phyloP scores from a whole-genome alignment of 2,329 filamentous ascomycete genomes.

The Dactylellina parvicollis region DNA sequence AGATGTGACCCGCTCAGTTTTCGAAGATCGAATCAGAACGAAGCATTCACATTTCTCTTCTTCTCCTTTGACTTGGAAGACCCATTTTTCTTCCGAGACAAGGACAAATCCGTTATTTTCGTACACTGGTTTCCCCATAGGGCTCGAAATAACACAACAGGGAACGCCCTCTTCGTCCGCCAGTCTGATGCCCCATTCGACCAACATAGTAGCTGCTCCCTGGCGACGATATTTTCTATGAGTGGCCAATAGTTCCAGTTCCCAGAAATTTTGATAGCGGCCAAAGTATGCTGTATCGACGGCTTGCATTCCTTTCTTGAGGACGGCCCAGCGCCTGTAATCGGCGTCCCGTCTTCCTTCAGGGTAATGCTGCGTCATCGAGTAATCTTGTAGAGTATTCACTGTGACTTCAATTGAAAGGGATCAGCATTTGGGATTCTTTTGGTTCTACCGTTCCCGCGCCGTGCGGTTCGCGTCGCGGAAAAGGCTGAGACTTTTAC shows the following conservation, averaged over 20 bases:
- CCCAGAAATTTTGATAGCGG: slow-evolving; percentile 47
- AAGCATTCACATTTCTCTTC: slow-evolving; percentile 52
- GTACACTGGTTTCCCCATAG: slow-evolving; percentile 47
- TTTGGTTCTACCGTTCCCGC: background rate
- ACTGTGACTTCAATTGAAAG: slow-evolving; percentile 40
- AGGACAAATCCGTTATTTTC: slow-evolving; percentile 51
- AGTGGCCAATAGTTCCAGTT: slow-evolving; percentile 38
- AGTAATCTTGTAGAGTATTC: slow-evolving; percentile 50
- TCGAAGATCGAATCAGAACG: slow-evolving; percentile 48
- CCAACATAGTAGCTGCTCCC: slow-evolving; percentile 45
- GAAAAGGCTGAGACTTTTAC: background rate
- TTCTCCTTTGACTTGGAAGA: slow-evolving; percentile 51
- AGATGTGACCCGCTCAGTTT: slow-evolving; percentile 39
- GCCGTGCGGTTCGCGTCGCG: background rate
- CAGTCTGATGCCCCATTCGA: slow-evolving; percentile 45
- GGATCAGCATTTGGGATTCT: slow-evolving; percentile 28
- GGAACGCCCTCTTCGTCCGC: slow-evolving; percentile 52
- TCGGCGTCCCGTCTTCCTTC: slow-evolving; percentile 47
- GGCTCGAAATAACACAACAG: slow-evolving; percentile 49
- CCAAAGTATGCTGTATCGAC: slow-evolving; percentile 43
- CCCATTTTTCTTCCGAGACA: slow-evolving; percentile 46
- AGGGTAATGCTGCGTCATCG: slow-evolving; percentile 48
- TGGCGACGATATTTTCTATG: slow-evolving; percentile 49
- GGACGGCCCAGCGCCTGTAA: slow-evolving; percentile 44
- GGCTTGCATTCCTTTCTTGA: slow-evolving; percentile 44